phyloP scores from a whole-genome alignment of 371 early-diverging fungal genomes.

The Dentiscutata heterogama region DNA sequence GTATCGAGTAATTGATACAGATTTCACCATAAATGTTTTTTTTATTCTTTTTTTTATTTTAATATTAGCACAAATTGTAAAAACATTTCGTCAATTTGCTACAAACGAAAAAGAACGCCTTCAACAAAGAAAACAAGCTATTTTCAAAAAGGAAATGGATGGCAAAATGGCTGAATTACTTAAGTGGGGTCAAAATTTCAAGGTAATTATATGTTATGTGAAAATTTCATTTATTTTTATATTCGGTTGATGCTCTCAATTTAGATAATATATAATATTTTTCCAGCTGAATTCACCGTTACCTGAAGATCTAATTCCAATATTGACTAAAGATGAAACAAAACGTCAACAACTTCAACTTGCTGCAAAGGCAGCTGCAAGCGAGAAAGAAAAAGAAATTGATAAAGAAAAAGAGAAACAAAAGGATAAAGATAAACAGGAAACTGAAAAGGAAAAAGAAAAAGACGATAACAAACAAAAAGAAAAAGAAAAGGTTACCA shows the following conservation, averaged over 20 bases:
- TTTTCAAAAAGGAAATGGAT: slow-evolving; percentile 75
- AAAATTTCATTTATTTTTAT: slow-evolving; percentile 41
- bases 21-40: neutral
- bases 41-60: neutral
- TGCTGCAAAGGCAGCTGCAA: slow-evolving; percentile 39
- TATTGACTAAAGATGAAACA: slow-evolving; percentile 63
- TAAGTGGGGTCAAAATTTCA: slow-evolving; percentile 81
- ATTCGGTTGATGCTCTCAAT: no score
- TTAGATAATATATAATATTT: neutral
- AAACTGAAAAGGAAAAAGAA: slow-evolving; percentile 31
- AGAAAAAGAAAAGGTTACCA: slow-evolving; percentile 11
- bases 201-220: slow-evolving; percentile 52
- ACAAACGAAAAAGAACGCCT: slow-evolving; percentile 82
- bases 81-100: slow-evolving; percentile 75
- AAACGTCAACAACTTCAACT: slow-evolving; percentile 23
- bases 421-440: neutral
- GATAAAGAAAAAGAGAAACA: slow-evolving; percentile 9
- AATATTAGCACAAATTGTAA: slow-evolving; percentile 63
- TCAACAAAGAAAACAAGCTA: slow-evolving; percentile 79
- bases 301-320: slow-evolving; percentile 79
- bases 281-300: slow-evolving; percentile 73
- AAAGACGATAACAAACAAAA: slow-evolving; percentile 34
- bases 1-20: neutral
- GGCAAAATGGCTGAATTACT: slow-evolving; percentile 83
- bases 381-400: slow-evolving; percentile 15